Conservation (phyloP, 768 basidiomycete genomes). For the Leucocoprinus sp. region DNA sequence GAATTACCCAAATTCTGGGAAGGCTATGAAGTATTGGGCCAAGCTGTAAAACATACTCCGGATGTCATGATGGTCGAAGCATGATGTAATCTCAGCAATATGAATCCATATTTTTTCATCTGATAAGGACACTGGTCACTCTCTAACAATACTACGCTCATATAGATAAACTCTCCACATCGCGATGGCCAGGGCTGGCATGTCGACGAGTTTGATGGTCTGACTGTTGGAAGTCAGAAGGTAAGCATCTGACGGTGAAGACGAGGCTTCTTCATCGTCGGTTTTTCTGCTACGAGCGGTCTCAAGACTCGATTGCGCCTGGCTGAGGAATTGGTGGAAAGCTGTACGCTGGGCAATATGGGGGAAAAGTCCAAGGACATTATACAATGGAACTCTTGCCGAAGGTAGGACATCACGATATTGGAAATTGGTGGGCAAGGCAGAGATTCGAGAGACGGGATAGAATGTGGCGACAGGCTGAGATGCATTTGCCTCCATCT, state of each 20-base stretch:
- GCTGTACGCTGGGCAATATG: slow-evolving; percentile 50
- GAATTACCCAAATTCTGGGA: slow-evolving; percentile 88
- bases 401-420: slow-evolving; percentile 18
- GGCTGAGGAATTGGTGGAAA: slow-evolving; percentile 39
- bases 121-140: too few relatives aligned
- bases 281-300: not conserved
- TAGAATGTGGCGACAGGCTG: slow-evolving; percentile 26
- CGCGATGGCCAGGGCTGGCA: slow-evolving; percentile 58
- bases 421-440: slow-evolving; percentile 5
- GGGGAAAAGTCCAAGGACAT: slow-evolving; percentile 60
- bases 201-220: slow-evolving; percentile 47
- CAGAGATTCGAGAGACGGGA: slow-evolving; percentile 9
- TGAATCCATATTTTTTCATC: not conserved
- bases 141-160: slow-evolving; percentile 30
- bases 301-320: slow-evolving; percentile 1
- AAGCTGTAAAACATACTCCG: slow-evolving; percentile 27
- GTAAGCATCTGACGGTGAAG: slow-evolving; percentile 47
- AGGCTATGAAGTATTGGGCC: slow-evolving; percentile 62
- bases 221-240: slow-evolving; percentile 46
- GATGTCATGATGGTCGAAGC: slow-evolving; percentile 42
- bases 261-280: not conserved
- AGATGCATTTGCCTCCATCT: slow-evolving; percentile 10
- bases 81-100: slow-evolving; percentile 17
- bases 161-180: slow-evolving; percentile 78
- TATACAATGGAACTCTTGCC: slow-evolving; percentile 53